Conservation (phyloP, 2,329 filamentous ascomycete species). For the Penicillium sp. region DNA sequence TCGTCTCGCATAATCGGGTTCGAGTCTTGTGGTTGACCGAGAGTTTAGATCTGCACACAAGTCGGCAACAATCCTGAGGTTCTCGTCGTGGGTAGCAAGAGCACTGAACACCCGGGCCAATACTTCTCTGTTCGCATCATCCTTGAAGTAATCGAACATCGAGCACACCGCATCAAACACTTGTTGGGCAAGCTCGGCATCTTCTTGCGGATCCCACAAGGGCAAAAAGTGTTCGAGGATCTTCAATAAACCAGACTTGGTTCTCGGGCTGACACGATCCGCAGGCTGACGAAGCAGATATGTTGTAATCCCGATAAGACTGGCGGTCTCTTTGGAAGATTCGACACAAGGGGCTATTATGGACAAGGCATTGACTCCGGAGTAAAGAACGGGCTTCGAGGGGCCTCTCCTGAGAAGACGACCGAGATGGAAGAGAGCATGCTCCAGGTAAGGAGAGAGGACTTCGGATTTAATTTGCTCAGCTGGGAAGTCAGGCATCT, state of each 20-base stretch:
- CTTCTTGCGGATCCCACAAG: slow-evolving; percentile 56
- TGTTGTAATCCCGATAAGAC: slow-evolving; percentile 73
- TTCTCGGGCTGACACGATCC: slow-evolving; percentile 74
- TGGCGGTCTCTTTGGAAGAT: slow-evolving; percentile 62
- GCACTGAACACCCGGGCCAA: slow-evolving; percentile 70
- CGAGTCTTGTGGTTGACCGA: slow-evolving; percentile 66
- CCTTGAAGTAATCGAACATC: slow-evolving; percentile 87
- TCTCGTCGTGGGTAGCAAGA: slow-evolving; percentile 63
- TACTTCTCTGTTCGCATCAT: slow-evolving; percentile 70
- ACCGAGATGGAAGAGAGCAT: slow-evolving; percentile 57
- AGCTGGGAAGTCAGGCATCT: slow-evolving; percentile 40
- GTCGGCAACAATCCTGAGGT: slow-evolving; percentile 60
- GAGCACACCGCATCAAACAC: slow-evolving; percentile 74
- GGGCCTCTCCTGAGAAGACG: slow-evolving; percentile 56
- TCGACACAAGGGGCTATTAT: slow-evolving; percentile 68
- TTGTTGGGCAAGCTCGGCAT: slow-evolving; percentile 57
- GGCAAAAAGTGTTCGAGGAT: slow-evolving; percentile 79
- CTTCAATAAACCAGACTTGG: slow-evolving; percentile 75
- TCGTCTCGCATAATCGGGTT: slow-evolving; percentile 82
- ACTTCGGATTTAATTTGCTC: slow-evolving; percentile 37
- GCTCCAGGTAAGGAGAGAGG: slow-evolving; percentile 59
- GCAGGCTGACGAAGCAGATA: slow-evolving; percentile 83
- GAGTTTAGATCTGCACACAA: slow-evolving; percentile 81
- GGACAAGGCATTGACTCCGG: slow-evolving; percentile 76
- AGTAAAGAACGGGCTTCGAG: slow-evolving; percentile 72